Base-by-base conservation (phyloP, 192 early-diverging fungal species). In the Coemansia asiatica region DNA sequence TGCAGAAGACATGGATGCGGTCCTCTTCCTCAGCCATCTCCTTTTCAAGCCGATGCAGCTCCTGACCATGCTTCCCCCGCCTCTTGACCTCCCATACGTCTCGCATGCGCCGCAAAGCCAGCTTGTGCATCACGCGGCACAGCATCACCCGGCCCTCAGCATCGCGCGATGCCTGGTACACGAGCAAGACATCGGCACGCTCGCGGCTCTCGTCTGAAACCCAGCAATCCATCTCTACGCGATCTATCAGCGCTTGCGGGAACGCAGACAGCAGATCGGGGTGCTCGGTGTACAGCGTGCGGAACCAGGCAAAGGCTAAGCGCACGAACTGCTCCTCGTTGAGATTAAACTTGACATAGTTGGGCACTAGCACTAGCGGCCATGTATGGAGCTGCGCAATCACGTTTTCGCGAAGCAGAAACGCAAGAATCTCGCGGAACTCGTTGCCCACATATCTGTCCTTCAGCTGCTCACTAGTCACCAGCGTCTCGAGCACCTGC, bases 371-470 rank as follows among this genome's bases (percentile, higher is more conserved):
- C 23, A 90, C 61, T 19, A 88, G 57, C 4, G 90, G 76, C 69
- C 90, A 95, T 60, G 90, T 92, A 67, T 96, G 92, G 28, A 91
- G 74, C 68, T 98, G 94, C 8, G 88, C 85, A 21, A 95, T 83
- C 6, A 90, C 57, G 28, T 88, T 85, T 63, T 92, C 86, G 28
- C 92, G 83, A 36, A 98, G 79, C 56, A 98, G 71, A 63, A 88
- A 90, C 1, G 89, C 90, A 26, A 95, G 75, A 28, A 93, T 87
- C 50, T 95, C 93, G n/a, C 93, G 79, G 58, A 94, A 91, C 66
- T 90, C 76, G 10, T 85, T 82, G 18, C 87, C 78, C 2, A 72
- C 63, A 48, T 91, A 88, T 5, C 86, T 83, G 28, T 80, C 67
- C 36, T 68, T 78, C 33, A 66, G 61, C 61, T 76, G 74, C 16